These are phyloP conservation scores for Dactylella cylindrospora DNA, from an alignment of 2,329 filamentous ascomycete species.

Conservation along the genomic window DNA sequence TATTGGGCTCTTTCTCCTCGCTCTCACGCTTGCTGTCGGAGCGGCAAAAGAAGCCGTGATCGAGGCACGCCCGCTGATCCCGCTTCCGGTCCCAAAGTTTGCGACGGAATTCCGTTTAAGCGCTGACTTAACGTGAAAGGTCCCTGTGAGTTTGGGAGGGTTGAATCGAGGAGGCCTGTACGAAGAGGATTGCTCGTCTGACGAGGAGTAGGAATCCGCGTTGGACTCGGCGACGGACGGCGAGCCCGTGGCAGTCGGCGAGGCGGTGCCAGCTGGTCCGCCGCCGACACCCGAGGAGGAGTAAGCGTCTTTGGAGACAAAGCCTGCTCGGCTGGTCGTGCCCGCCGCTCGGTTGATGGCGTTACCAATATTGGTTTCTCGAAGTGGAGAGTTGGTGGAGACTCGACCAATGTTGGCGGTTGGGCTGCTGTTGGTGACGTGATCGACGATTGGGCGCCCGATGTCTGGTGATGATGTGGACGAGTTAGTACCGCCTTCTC, in stretches of 20 bases:
- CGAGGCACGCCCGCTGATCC: constrained; percentile 22
- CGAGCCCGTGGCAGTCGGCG: constrained; percentile 35
- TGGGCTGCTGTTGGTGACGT: not conserved
- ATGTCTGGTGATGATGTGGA: constrained; percentile 42
- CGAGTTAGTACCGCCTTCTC: constrained; percentile 44
- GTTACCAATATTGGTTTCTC: constrained; percentile 42
- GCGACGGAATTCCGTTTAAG: constrained; percentile 42
- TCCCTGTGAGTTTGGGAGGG: constrained; percentile 38
- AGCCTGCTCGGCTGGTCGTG: constrained; percentile 12
- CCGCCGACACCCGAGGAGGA: constrained; percentile 10
- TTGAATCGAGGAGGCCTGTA: constrained; percentile 43
- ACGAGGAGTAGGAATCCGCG: constrained; percentile 45
- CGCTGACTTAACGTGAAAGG: constrained; percentile 42
- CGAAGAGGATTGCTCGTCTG: constrained; percentile 42
- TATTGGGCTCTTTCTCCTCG: constrained; percentile 52
- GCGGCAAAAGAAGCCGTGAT: constrained; percentile 45
- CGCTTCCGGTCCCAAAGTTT: constrained; percentile 21
- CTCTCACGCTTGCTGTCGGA: constrained; percentile 46
- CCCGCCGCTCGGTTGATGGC: constrained; percentile 30
- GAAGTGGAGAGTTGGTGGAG: constrained; percentile 30
- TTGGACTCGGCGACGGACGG: constrained; percentile 41
- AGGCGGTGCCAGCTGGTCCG: constrained; percentile 28
- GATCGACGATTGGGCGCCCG: constrained; percentile 26
- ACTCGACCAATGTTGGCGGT: too few relatives aligned
- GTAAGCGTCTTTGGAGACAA: constrained; percentile 9